Evolutionary conservation across 2,329 filamentous ascomycete species (phyloP).

Genomic region (Fusarium buharicum): DNA sequence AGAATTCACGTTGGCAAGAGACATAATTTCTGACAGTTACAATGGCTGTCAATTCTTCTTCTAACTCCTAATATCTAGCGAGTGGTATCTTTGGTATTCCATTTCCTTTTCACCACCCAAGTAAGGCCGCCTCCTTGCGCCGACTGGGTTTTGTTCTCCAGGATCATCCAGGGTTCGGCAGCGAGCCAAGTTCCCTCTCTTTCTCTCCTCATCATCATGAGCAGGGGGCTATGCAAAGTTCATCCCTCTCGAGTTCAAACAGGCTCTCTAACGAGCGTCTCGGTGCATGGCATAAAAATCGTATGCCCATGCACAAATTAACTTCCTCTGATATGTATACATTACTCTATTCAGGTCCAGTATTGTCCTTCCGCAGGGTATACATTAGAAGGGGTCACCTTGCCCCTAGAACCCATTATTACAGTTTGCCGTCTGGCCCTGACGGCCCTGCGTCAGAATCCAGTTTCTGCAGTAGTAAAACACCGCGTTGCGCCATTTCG

Average conservation of each 20-base stretch:
- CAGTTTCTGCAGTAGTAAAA: constrained; percentile 44
- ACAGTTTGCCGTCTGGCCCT: constrained; percentile 42
- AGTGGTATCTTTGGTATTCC: constrained; percentile 54
- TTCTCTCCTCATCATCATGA: constrained; percentile 40
- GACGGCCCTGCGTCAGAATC: constrained; percentile 46
- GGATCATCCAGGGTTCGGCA: constrained; percentile 30
- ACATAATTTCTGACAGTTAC: constrained; percentile 25
- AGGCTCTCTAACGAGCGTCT: constrained; percentile 50
- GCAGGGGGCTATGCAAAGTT: constrained; percentile 23
- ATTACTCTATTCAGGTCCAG: constrained; percentile 53
- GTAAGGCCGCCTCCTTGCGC: constrained; percentile 36
- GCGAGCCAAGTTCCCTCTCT: constrained; percentile 25
- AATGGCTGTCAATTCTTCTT: constrained; percentile 42
- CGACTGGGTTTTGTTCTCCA: constrained; percentile 37
- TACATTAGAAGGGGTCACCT: constrained; percentile 43
- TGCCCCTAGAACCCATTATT: constrained; percentile 43
- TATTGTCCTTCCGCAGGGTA: constrained; percentile 42
- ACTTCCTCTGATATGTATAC: constrained; percentile 51
- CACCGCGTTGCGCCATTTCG: constrained; percentile 53
- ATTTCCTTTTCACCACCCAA: constrained; percentile 33
- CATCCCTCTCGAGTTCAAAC: constrained; percentile 26
- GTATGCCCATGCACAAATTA: constrained; percentile 51
- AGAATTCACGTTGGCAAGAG: neutral
- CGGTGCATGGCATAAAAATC: constrained; percentile 45
- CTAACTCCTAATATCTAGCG: constrained; percentile 52